Conservation (phyloP, 2,329 filamentous ascomycete genomes). For the Fusarium napiforme region DNA sequence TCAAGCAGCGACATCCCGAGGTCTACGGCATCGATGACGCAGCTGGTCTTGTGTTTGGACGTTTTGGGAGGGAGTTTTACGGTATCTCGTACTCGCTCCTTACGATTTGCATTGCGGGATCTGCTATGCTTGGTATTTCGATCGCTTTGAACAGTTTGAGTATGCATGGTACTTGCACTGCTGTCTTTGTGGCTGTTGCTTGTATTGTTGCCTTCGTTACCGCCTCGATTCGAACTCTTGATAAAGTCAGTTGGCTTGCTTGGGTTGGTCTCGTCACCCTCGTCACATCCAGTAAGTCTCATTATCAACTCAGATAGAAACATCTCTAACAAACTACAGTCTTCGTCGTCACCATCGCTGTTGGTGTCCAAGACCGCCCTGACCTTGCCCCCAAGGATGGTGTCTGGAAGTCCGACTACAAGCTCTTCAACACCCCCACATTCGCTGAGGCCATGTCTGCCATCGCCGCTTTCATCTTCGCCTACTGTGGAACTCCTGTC, state of each 20-base stretch:
- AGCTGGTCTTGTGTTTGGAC: constrained; percentile 60
- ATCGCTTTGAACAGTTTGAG: constrained; percentile 55
- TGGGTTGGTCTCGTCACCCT: constrained; percentile 42
- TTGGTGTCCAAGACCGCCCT: constrained; percentile 38
- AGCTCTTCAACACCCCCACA: constrained; percentile 46
- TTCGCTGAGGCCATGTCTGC: constrained; percentile 49
- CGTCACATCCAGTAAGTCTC: constrained; percentile 24
- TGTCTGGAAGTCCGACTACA: constrained; percentile 47
- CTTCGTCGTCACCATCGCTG: constrained; percentile 36
- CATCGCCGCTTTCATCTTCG: constrained; percentile 51
- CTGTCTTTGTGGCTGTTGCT: constrained; percentile 54
- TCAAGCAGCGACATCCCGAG: constrained; percentile 62
- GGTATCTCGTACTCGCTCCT: constrained; percentile 51
- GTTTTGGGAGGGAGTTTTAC: constrained; percentile 56
- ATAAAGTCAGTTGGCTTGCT: constrained; percentile 48
- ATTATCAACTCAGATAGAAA: accelerated
- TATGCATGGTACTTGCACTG: constrained; percentile 52
- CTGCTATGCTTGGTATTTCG: constrained; percentile 47
- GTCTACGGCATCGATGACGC: constrained; percentile 67
- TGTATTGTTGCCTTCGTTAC: constrained; percentile 44
- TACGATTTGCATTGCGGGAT: constrained; percentile 41
- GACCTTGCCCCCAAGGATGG: constrained; percentile 32
- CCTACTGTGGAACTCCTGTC: constrained; percentile 51
- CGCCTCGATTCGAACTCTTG: constrained; percentile 48
- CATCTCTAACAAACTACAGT: background rate